A percentile compares a stretch with the other conserved stretches of the same genome.
phyloP scores from a whole-genome alignment of 306 rosid genomes.

The Vigna reflexopilosa region DNA sequence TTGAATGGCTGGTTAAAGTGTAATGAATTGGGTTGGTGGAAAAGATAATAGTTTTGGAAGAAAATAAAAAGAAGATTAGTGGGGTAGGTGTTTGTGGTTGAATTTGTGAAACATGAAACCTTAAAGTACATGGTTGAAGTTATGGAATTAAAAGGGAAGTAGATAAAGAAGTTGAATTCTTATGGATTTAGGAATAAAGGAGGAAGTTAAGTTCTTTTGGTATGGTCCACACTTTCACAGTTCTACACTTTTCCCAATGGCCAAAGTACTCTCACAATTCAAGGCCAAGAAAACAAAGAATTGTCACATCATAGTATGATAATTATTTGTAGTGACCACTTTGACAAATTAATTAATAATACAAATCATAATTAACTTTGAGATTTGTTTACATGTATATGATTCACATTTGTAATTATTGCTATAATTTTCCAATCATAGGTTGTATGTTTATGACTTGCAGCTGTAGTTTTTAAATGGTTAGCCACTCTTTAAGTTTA shows the following conservation, averaged over 20 bases:
- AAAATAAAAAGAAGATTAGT: slow-evolving; percentile 30
- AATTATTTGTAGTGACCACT: neutral
- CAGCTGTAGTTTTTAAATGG: too few relatives aligned
- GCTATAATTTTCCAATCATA: neutral
- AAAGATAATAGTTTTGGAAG: slow-evolving; percentile 10
- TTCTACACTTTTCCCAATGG: neutral
- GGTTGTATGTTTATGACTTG: neutral
- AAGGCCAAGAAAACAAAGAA: neutral
- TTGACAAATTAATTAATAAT: neutral
- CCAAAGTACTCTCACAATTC: neutral
- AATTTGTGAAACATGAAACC: slow-evolving; percentile 19
- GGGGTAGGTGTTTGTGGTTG: slow-evolving; percentile 24
- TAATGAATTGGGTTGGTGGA: slow-evolving; percentile 8
- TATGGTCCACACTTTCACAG: neutral
- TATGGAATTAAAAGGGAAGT: neutral
- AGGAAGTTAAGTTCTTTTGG: neutral
- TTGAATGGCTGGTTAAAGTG: slow-evolving; percentile 23
- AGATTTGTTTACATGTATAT: neutral
- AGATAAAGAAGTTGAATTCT: slow-evolving; percentile 11
- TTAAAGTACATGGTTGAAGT: neutral
- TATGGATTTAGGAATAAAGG: neutral
- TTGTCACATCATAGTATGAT: neutral
- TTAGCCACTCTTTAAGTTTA: neutral
- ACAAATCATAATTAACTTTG: neutral
- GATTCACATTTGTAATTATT: neutral